Percentiles rank a stretch among this genome's conserved stretches.
These are phyloP conservation scores for Bolboschoenus planiculmis DNA, from an alignment of 176 grass and related monocot species.

Conservation along the genomic window DNA sequence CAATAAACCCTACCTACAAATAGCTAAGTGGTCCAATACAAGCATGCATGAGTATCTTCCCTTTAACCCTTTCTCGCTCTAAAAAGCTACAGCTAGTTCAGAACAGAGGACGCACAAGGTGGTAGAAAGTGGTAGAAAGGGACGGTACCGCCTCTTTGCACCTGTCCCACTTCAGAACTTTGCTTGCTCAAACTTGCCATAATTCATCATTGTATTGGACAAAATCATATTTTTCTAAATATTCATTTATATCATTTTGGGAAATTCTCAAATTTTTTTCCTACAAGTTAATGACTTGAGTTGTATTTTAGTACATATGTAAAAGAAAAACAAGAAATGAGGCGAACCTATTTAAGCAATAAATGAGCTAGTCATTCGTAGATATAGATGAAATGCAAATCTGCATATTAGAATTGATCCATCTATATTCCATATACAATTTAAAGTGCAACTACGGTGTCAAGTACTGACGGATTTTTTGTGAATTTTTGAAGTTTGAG, in stretches of 20 bases:
- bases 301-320: not conserved
- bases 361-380: no score
- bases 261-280: not conserved
- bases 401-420: not conserved
- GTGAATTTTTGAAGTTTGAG: no score
- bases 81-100: constrained; percentile 15
- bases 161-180: not conserved
- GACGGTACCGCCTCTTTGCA: not conserved
- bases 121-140: constrained; percentile 2
- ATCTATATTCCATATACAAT: not conserved
- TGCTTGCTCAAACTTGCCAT: constrained; percentile 6
- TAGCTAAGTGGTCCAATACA: constrained; percentile 17
- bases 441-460: not conserved
- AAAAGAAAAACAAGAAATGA: no score
- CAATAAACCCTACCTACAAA: constrained; percentile 9
- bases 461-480: no score
- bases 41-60: constrained; percentile 9
- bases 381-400: no score
- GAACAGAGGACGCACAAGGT: constrained; percentile 13
- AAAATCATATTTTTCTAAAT: no score
- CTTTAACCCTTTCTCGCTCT: constrained; percentile 3
- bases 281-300: not conserved
- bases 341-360: no score
- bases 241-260: no score
- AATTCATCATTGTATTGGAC: not conserved